These are phyloP conservation scores for Argentina anserina DNA, from an alignment of 306 rosid species.

Conservation along the genomic window DNA sequence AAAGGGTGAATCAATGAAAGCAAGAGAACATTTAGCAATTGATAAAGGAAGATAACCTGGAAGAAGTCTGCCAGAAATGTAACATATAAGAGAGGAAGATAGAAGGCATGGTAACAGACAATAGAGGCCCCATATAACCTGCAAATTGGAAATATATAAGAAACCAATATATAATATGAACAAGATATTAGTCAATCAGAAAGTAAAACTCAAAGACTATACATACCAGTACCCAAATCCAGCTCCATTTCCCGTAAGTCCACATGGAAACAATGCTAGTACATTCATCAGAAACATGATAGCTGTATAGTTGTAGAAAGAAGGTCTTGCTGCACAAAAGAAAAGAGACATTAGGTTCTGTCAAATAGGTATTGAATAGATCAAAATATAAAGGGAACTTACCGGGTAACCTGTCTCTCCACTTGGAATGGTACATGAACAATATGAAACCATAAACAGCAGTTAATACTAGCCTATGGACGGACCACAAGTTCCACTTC, in stretches of 20 bases:
- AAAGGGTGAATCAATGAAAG: not conserved
- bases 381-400: conserved; percentile 16
- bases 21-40: not conserved
- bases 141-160: conserved; percentile 18
- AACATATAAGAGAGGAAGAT: conserved; percentile 81
- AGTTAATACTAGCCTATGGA: conserved; percentile 71
- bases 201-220: conserved; percentile 3
- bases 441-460: conserved; percentile 63
- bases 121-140: conserved; percentile 69
- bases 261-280: conserved; percentile 63
- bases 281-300: conserved; percentile 66
- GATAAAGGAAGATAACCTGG: conserved; percentile 42
- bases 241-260: conserved; percentile 66
- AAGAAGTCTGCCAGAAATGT: conserved; percentile 91
- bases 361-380: conserved; percentile 21
- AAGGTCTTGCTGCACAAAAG: conserved; percentile 78
- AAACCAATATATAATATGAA: not conserved
- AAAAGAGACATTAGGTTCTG: not conserved
- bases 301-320: conserved; percentile 75
- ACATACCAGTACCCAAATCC: conserved; percentile 79
- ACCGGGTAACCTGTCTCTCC: conserved; percentile 94
- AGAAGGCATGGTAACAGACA: conserved; percentile 75
- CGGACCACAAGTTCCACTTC: conserved; percentile 88
- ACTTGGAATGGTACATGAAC: conserved; percentile 86
- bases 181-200: not conserved